Evolutionary conservation across 768 basidiomycete genomes (phyloP), one percentile per base, ranked within the genome.

Genomic region (Tylopilus sp.): DNA sequence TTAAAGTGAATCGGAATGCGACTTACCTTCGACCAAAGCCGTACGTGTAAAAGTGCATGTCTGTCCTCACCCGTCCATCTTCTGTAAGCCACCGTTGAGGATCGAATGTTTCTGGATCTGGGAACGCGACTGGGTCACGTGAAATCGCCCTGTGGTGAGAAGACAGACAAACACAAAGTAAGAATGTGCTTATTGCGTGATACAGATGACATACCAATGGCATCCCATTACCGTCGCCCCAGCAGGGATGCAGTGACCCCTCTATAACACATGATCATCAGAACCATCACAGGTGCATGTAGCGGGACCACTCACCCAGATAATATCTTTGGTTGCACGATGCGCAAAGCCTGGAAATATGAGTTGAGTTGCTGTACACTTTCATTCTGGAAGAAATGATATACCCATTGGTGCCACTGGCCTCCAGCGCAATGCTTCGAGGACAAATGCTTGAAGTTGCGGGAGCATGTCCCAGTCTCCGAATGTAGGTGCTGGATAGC

Each of bases 1-100:
- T n/a, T n/a, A n/a, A 86, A 75, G 63, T 83, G 13, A 22, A 30
- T 22, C 13, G 21, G 40, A 26, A 41, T n/a, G 22, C n/a, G 31
- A 28, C 54, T 16, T 42, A 69, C 72, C 64, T 58, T 52, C 80
- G 63, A 11, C 36, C 36, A 21, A 37, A 37, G n/a, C 36, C 36
- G 36, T 19, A 37, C 11, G 36, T 37, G 36, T 37, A 37, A 19
- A 37, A 37, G 11, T 37, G 36, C 36, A 19, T 37, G 36, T 37
- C 36, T 34, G 33, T 10, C 14, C 14, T 9, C n/a, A n/a, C n/a
- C n/a, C n/a, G n/a, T n/a, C n/a, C n/a, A n/a, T 12, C 33, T 14
- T 34, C 11, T 34, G 14, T 7, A 9, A 34, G 33, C n/a, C n/a
- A n/a, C n/a, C n/a, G n/a, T n/a, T n/a, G 33, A 34, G 13, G 8